Base-by-base conservation (phyloP, 345 rosid species). In the Eucalyptus leucophloia region DNA sequence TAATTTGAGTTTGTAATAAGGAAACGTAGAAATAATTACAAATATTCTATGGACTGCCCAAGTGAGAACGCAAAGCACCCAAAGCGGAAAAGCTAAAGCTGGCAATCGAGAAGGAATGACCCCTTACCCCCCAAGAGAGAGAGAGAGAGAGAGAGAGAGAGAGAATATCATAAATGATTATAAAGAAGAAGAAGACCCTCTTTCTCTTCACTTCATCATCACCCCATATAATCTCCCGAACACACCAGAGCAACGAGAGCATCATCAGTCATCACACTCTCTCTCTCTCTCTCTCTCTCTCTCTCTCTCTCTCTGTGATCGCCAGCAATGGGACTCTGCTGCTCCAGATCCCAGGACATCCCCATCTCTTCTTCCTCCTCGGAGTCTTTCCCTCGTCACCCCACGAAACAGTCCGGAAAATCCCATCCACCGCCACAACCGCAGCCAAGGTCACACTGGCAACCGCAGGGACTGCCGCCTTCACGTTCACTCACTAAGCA, bases 361-460 rank as follows among this genome's bases (percentile, higher is more conserved):
- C 98, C 95, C 58, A 95, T 96, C 92, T 92, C 93, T 81, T 93
- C 93, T 65, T 90, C 96, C 60, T 90, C 95, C 42, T 86, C 90
- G 5, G 92, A 91, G 19, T 91, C 96, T 51, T 93, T 94, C 87
- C 93, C 90, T 54, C 92, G 37, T 34, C 62, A 49, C 14, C n/a
- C 72, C 88, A 92, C 88, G 44, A 94, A 92, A 56, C 82, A 24
- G 44, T 91, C 95, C 26, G 90, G 87, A 86, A 87, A 85, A 60
- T 47, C 94, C 42, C 89, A 18, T 19, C 58, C 47, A 16, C 93
- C 50, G 4, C 65, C 86, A 50, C 54, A 17, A 50, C 54, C 19
- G 21, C 19, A 50, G 53, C 86, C 49, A 8, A 30, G 6, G 53
- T 12, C 12, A 34, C 54, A 0, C 7, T 53, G 34, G 49, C 81